Conservation (phyloP, 2,329 filamentous ascomycete species). For the Pseudogymnoascus sp. region DNA sequence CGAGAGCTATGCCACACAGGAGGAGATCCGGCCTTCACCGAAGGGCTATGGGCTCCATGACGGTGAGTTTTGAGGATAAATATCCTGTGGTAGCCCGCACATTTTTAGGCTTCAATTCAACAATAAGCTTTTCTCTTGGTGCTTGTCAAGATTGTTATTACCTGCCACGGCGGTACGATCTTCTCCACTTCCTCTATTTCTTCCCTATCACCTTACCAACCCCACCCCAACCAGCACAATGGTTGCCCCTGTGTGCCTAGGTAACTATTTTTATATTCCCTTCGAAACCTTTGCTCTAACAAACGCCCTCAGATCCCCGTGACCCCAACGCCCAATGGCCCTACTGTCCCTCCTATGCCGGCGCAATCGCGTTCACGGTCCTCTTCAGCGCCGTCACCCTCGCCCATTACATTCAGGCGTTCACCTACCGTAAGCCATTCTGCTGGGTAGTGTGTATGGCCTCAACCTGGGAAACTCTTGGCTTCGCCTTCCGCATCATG, state of each 20-base stretch:
- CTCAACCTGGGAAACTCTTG: constrained; percentile 31
- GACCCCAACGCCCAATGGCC: constrained; percentile 20
- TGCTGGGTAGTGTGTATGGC: constrained; percentile 39
- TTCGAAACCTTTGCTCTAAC: background rate
- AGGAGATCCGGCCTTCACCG: background rate
- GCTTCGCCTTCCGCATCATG: constrained; percentile 19
- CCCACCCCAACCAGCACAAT: background rate
- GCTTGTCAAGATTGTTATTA: background rate
- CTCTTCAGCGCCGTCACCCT: constrained; percentile 27
- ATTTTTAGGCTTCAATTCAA: background rate
- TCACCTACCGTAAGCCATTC: constrained; percentile 31
- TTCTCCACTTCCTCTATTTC: background rate
- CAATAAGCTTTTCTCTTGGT: background rate
- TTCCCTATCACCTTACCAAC: background rate
- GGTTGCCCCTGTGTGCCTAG: background rate
- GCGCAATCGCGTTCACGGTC: constrained; percentile 29
- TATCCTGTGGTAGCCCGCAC: background rate
- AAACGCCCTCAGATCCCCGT: background rate
- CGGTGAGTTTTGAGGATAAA: background rate
- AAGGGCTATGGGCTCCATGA: background rate
- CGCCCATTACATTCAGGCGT: constrained; percentile 29
- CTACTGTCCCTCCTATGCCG: constrained; percentile 31
- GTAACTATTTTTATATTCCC: background rate
- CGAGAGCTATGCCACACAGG: background rate
- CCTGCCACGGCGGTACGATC: background rate